Evolutionary conservation across 2,329 filamentous ascomycete genomes (phyloP).

Genomic region (Stemphylium vesicarium): DNA sequence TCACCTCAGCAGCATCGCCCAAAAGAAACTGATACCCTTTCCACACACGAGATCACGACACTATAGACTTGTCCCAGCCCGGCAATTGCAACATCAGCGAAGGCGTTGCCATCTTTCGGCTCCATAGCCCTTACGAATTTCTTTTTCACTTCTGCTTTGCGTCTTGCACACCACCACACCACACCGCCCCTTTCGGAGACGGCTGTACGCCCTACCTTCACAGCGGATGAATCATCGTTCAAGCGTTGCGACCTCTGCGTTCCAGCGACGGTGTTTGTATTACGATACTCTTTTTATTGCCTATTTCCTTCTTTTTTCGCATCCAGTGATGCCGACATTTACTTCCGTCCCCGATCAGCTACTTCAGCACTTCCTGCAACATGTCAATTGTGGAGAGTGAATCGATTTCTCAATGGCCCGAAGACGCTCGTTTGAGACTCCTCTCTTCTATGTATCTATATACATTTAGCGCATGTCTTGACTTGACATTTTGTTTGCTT

Average conservation of each 20-base stretch:
- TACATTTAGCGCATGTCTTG: slow-evolving; percentile 1
- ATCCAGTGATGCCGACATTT: not conserved
- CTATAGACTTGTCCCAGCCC: slow-evolving; percentile 37
- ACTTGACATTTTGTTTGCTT: slow-evolving; percentile 1
- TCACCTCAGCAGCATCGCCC: slow-evolving; percentile 27
- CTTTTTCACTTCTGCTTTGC: slow-evolving; percentile 15
- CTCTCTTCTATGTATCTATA: slow-evolving; percentile 18
- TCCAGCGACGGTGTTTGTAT: slow-evolving; percentile 14
- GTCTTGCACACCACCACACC: slow-evolving; percentile 11
- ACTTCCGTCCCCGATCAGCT: slow-evolving; percentile 8
- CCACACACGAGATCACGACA: slow-evolving; percentile 47
- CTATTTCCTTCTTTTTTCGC: not conserved
- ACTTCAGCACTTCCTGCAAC: not conserved
- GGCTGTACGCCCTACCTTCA: slow-evolving; percentile 5
- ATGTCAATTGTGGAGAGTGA: slow-evolving; percentile 5
- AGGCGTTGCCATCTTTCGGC: slow-evolving; percentile 16
- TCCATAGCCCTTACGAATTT: slow-evolving; percentile 37
- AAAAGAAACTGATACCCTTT: slow-evolving; percentile 45
- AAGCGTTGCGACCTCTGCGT: not conserved
- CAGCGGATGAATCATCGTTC: slow-evolving; percentile 3
- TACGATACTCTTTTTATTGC: slow-evolving; percentile 1
- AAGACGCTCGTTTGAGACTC: slow-evolving; percentile 8
- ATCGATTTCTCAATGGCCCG: slow-evolving; percentile 1
- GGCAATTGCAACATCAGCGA: slow-evolving; percentile 13
- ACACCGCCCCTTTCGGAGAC: not conserved